Conservation (phyloP, 495 filamentous ascomycete genomes). For the Aspergillus ellipticus region DNA sequence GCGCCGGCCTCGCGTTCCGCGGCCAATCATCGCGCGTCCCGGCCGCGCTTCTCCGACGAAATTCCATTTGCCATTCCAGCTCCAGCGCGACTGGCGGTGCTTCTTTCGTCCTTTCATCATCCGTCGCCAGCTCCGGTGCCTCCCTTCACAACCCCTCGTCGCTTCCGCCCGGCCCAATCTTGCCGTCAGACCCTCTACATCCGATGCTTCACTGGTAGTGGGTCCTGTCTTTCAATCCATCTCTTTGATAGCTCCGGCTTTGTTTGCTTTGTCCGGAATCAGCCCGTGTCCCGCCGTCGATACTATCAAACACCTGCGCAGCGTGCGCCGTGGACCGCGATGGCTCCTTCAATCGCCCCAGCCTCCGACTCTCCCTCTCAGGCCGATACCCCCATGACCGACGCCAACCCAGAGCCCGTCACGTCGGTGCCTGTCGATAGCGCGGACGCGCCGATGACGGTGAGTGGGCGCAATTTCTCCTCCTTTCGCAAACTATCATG, state of each 20-base stretch:
- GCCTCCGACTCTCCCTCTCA: constrained; percentile 47
- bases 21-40: constrained; percentile 38
- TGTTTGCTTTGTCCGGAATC: background rate
- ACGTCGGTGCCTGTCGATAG: constrained; percentile 41
- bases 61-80: constrained; percentile 38
- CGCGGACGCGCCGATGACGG: constrained; percentile 43
- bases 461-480: constrained; percentile 24
- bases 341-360: constrained; percentile 58
- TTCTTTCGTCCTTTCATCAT: constrained; percentile 17
- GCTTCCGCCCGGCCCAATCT: background rate
- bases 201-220: background rate
- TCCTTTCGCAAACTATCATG: background rate
- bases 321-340: constrained; percentile 36
- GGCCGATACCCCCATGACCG: constrained; percentile 54
- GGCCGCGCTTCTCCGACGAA: constrained; percentile 29
- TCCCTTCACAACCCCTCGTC: background rate
- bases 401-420: constrained; percentile 53
- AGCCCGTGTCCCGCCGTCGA: background rate
- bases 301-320: constrained; percentile 20
- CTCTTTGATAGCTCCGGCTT: background rate
- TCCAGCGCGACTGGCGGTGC: constrained; percentile 20
- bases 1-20: constrained; percentile 11
- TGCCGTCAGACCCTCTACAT: background rate
- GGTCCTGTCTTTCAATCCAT: background rate
- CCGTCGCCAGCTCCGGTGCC: constrained; percentile 4